Base-by-base conservation (phyloP, 371 early-diverging fungal species). In the Furculomyces boomerangus region DNA sequence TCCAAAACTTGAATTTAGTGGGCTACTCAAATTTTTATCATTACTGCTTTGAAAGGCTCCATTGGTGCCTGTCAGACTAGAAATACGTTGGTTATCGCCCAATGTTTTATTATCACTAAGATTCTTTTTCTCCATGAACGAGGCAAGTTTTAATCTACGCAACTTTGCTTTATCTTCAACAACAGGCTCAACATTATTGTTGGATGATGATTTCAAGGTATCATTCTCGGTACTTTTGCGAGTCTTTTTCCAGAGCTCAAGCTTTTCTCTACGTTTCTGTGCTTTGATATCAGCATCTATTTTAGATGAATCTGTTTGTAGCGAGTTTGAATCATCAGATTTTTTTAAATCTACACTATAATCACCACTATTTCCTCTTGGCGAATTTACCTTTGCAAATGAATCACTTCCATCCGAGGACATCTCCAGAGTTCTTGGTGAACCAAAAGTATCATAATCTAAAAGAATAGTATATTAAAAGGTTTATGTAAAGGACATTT, bases 191-290 rank as follows among this genome's bases (percentile, higher is more conserved):
- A 16, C 7, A 43, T 10, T 10, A 43, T 5, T 13, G 16, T 10
- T 35, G 35, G 35, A 7, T 35, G 35, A 16, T 16, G 43, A 43
- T n/a, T 43, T 43, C 10, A n/a, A 3, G 18, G 43, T n/a, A 16
- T 16, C 8, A 5, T n/a, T 16, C 22, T 16, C 43, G 3, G 7
- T 16, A 22, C 22, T 43, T 48, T 32, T 53, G 28, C 61, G 60
- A 50, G 58, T 47, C 29, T 68, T 53, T 46, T 58, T 26, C 49
- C 37, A 40, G 28, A 30, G 31, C 51, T 57, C 47, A 61, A 48
- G 41, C 37, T 53, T 24, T 57, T 49, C 47, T 26, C 31, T 46
- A 54, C 53, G 16, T 46, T 44, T 14, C 40, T 35, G 26, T 3
- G 43, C 43, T 43, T 43, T 43, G 22, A 43, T 8, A 13, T 43